These are phyloP conservation scores for Trametes meyenii DNA, from an alignment of 768 basidiomycete genomes.

Conservation along the genomic window DNA sequence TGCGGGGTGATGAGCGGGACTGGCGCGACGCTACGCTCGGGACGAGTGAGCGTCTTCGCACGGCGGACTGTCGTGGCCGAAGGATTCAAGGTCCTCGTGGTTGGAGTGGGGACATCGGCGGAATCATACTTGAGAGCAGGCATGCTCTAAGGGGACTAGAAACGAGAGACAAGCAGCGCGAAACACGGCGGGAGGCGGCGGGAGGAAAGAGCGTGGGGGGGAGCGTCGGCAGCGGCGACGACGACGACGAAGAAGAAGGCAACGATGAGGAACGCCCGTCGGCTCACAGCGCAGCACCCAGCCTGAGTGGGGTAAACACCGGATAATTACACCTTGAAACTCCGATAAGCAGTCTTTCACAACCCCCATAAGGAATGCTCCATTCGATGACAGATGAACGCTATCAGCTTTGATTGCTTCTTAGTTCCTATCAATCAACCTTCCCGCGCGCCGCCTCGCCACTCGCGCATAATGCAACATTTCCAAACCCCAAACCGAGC, in stretches of 20 bases:
- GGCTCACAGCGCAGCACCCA: neutral
- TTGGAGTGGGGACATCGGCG: constrained; percentile 71
- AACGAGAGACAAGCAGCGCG: constrained; percentile 24
- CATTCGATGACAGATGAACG: constrained; percentile 2
- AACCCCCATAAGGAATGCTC: neutral
- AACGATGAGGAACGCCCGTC: constrained; percentile 23
- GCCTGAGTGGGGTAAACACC: neutral
- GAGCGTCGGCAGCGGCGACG: constrained; percentile 20
- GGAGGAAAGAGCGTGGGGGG: constrained; percentile 26
- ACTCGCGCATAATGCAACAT: constrained; percentile 5
- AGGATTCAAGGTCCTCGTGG: constrained; percentile 34
- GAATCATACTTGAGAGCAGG: constrained; percentile 31
- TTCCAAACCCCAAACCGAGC: neutral
- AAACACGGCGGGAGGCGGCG: constrained; percentile 2
- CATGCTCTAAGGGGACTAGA: constrained; percentile 26
- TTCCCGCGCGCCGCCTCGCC: constrained; percentile 2
- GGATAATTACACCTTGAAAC: constrained; percentile 1
- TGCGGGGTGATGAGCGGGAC: constrained; percentile 92
- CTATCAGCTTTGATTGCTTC: constrained; percentile 7
- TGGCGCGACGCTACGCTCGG: constrained; percentile 92
- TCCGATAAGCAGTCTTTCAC: constrained; percentile 13
- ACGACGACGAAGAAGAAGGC: constrained; percentile 25
- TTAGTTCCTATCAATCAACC: constrained; percentile 20
- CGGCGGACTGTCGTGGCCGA: constrained; percentile 69
- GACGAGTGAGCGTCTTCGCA: constrained; percentile 94